These are phyloP conservation scores for Albizia julibrissin DNA, from an alignment of 306 rosid genomes.

Conservation along the genomic window DNA sequence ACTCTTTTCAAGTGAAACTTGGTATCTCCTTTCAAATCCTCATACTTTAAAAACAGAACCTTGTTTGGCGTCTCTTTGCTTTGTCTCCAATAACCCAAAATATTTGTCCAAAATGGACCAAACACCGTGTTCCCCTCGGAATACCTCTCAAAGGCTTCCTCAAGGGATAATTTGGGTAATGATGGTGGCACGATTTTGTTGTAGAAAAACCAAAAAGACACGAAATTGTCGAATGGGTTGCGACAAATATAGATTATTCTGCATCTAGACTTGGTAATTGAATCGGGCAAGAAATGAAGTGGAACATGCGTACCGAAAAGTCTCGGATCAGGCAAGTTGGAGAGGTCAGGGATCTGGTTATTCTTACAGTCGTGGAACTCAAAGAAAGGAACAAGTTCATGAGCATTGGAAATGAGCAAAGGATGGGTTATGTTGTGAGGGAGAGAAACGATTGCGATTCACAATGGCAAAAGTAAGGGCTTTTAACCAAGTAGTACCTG, in stretches of 20 bases:
- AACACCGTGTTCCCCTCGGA: constrained; percentile 42
- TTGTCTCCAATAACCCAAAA: constrained; percentile 45
- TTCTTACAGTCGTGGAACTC: constrained; percentile 39
- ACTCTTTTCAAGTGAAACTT: not conserved
- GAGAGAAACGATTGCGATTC: constrained; percentile 4
- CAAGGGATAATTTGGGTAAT: constrained; percentile 18
- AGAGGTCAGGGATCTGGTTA: constrained; percentile 30
- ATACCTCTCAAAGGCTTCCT: constrained; percentile 49
- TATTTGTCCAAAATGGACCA: constrained; percentile 53
- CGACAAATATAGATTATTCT: too few relatives aligned
- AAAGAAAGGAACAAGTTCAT: constrained; percentile 45
- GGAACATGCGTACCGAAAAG: too few relatives aligned
- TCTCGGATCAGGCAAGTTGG: constrained; percentile 37
- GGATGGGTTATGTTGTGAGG: constrained; percentile 29
- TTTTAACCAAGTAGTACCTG: constrained; percentile 60
- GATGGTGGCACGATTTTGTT: constrained; percentile 26
- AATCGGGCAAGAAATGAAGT: too few relatives aligned
- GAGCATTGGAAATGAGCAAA: constrained; percentile 41
- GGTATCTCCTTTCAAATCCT: constrained; percentile 55
- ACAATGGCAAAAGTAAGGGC: constrained; percentile 40
- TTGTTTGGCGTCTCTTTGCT: constrained; percentile 48
- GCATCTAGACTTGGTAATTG: too few relatives aligned
- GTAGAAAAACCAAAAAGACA: constrained; percentile 45
- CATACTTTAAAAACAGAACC: constrained; percentile 59
- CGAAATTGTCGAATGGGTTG: too few relatives aligned